Conservation (phyloP, 306 rosid genomes). For the Citrullus amarus region DNA sequence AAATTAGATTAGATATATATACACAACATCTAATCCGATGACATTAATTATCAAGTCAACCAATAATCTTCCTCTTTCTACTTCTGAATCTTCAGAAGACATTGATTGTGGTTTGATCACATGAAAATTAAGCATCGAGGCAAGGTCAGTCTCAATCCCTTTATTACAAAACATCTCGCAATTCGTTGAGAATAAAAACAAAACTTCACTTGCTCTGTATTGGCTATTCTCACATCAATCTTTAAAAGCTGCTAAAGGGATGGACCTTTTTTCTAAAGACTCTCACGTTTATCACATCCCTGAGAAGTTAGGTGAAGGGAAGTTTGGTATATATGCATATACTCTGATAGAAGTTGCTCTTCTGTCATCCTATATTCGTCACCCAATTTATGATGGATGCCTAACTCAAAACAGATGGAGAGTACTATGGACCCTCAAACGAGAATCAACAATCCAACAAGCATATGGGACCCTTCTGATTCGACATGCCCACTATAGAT, state of each 20-base stretch:
- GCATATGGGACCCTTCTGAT: conserved; percentile 45
- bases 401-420: conserved; percentile 35
- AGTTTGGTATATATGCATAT: conserved; percentile 32
- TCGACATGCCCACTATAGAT: conserved; percentile 34
- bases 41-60: neutral
- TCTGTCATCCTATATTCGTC: conserved; percentile 27
- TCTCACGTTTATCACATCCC: conserved; percentile 12
- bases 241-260: neutral
- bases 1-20: neutral
- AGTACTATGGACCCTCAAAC: conserved; percentile 31
- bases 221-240: neutral
- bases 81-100: neutral
- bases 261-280: neutral
- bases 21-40: neutral
- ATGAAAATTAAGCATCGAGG: neutral
- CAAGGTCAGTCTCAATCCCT: neutral
- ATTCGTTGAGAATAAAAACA: neutral
- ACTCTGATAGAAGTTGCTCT: conserved; percentile 28
- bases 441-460: conserved; percentile 22
- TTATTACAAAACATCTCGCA: neutral
- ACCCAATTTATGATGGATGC: conserved; percentile 47
- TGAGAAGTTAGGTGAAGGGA: conserved; percentile 34
- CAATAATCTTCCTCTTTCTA: neutral
- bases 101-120: neutral
- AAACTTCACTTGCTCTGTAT: neutral